phyloP scores from a whole-genome alignment of 345 rosid genomes.

The Citrus glauca region DNA sequence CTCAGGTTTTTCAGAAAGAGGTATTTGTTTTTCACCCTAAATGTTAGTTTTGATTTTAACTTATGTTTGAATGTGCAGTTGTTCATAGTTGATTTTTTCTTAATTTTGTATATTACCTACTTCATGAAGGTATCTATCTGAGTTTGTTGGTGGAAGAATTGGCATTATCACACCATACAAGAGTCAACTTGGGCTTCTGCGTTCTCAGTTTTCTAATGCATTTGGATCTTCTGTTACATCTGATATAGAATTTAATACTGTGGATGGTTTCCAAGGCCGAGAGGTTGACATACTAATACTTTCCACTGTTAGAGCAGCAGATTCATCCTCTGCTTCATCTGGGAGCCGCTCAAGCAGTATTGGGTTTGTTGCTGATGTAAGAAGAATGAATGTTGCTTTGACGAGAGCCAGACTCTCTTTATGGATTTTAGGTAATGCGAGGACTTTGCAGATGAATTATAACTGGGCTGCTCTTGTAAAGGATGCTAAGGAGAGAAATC shows the following conservation, averaged over 20 bases:
- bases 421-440: constrained; percentile 88
- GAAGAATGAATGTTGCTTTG: constrained; percentile 95
- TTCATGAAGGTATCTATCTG: constrained; percentile 63
- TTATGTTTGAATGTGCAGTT: not conserved
- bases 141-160: constrained; percentile 72
- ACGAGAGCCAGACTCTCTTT: constrained; percentile 92
- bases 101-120: constrained; percentile 1
- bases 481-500: constrained; percentile 78
- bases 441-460: constrained; percentile 62
- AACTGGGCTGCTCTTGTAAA: constrained; percentile 88
- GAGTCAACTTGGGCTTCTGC: constrained; percentile 73
- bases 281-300: constrained; percentile 89
- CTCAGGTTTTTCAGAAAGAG: constrained; percentile 68
- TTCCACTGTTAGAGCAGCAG: constrained; percentile 89
- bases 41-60: not conserved
- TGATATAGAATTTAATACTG: constrained; percentile 89
- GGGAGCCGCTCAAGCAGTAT: constrained; percentile 54
- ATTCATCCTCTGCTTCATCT: constrained; percentile 27
- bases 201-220: constrained; percentile 62
- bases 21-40: constrained; percentile 24
- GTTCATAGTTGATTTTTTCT: not conserved
- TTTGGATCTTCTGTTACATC: constrained; percentile 74
- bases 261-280: constrained; percentile 95
- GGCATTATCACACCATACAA: constrained; percentile 91
- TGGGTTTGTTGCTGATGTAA: constrained; percentile 91